These are phyloP conservation scores for Linnemannia zychae DNA, from an alignment of 192 early-diverging fungal species.

Conservation along the genomic window DNA sequence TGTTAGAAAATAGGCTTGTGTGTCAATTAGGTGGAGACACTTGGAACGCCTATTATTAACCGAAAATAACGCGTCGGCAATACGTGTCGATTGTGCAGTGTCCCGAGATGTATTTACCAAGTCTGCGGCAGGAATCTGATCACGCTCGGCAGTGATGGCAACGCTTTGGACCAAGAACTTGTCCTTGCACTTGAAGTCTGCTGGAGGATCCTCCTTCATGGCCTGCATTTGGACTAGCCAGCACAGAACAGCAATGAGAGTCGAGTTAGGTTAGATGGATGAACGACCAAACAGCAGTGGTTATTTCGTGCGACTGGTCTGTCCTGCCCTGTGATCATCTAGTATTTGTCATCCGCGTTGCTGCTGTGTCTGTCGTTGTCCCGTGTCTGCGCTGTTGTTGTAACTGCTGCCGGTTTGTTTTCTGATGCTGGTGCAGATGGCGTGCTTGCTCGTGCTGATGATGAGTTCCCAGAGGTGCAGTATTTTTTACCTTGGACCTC, in stretches of 20 bases:
- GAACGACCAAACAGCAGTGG: background rate
- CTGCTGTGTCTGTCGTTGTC: background rate
- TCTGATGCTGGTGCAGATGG: background rate
- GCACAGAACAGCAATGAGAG: background rate
- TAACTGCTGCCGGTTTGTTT: background rate
- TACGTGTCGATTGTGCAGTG: background rate
- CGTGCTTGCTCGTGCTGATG: background rate
- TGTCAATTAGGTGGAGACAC: background rate
- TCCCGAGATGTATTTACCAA: slow-evolving; percentile 57
- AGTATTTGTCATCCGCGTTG: background rate
- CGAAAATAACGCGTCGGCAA: background rate
- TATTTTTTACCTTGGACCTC: slow-evolving; percentile 80
- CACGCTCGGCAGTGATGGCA: slow-evolving; percentile 76
- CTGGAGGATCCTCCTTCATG: slow-evolving; percentile 84
- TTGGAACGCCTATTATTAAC: background rate
- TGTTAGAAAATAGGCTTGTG: background rate
- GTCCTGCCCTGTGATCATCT: background rate
- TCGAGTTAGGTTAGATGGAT: background rate
- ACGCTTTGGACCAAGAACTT: slow-evolving; percentile 97
- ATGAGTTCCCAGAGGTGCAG: background rate
- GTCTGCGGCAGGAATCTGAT: slow-evolving; percentile 71
- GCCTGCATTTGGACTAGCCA: slow-evolving; percentile 86
- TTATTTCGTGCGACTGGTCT: background rate
- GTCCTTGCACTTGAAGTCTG: slow-evolving; percentile 91
- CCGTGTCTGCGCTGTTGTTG: background rate